Evolutionary conservation across 2,329 filamentous ascomycete genomes (phyloP).

Genomic region (Fusarium armeniacum): DNA sequence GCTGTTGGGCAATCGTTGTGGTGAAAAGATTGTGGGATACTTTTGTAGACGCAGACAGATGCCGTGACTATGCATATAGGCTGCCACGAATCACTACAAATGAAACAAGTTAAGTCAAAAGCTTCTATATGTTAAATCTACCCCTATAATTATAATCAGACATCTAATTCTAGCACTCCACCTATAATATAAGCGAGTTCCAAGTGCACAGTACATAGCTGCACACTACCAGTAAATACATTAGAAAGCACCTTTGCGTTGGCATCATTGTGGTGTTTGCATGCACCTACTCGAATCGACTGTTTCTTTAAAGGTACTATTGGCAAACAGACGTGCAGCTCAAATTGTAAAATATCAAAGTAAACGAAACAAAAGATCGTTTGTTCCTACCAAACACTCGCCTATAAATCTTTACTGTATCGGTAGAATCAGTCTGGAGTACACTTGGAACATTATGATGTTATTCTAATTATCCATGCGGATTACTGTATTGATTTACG

Average conservation of each 20-base stretch:
- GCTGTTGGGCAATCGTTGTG: not conserved
- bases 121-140: not conserved
- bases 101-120: not conserved
- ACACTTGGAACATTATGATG: not conserved
- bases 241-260: not conserved
- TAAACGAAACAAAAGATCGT: constrained; percentile 1
- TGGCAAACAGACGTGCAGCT: not conserved
- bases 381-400: constrained; percentile 25
- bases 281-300: not conserved
- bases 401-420: not conserved
- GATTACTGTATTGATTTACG: not conserved
- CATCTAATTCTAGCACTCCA: not conserved
- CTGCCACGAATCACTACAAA: not conserved
- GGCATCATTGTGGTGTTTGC: not conserved
- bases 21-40: not conserved
- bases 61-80: constrained; percentile 13
- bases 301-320: not conserved
- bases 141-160: not conserved
- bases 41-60: constrained; percentile 3
- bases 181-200: not conserved
- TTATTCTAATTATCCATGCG: not conserved
- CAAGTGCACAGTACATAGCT: not conserved
- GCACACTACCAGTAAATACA: not conserved
- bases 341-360: not conserved
- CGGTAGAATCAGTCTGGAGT: not conserved